Conservation (phyloP, 331 rosid species). For the Pyrus hybrid region DNA sequence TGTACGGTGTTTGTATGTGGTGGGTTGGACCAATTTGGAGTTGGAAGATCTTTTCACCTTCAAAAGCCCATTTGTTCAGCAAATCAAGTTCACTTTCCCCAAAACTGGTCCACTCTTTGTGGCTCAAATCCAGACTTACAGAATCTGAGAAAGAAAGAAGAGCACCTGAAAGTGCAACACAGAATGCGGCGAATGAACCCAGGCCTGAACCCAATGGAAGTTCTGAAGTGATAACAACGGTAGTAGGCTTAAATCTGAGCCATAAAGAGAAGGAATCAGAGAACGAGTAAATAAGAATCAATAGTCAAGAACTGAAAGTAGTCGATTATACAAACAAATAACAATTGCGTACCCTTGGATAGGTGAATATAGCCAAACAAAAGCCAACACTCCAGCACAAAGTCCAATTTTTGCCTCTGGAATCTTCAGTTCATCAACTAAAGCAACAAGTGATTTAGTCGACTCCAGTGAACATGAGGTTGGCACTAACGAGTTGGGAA, state of each 20-base stretch:
- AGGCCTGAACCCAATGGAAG: slow-evolving; percentile 90
- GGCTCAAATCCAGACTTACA: slow-evolving; percentile 44
- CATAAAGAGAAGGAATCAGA: slow-evolving; percentile 4
- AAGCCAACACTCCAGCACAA: slow-evolving; percentile 77
- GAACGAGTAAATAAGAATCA: background rate
- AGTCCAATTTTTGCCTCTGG: slow-evolving; percentile 62
- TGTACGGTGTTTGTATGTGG: no score
- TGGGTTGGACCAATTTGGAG: no score
- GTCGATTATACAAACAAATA: background rate
- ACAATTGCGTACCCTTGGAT: slow-evolving; percentile 55
- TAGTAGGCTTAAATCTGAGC: slow-evolving; percentile 81
- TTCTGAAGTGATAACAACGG: slow-evolving; percentile 62
- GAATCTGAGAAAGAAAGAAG: slow-evolving; percentile 60
- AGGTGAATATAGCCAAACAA: slow-evolving; percentile 78
- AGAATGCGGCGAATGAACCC: slow-evolving; percentile 85
- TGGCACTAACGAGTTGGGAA: slow-evolving; percentile 35
- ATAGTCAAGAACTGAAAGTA: background rate
- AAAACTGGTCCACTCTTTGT: slow-evolving; percentile 56
- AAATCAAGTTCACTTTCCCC: slow-evolving; percentile 57
- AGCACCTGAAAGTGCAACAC: slow-evolving; percentile 74
- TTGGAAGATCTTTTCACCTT: slow-evolving; percentile 92
- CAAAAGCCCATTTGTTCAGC: slow-evolving; percentile 93
- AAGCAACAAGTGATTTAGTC: slow-evolving; percentile 45
- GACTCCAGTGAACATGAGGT: slow-evolving; percentile 54
- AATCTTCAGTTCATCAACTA: slow-evolving; percentile 54